Percentiles rank a stretch among this genome's conserved stretches.
Evolutionary conservation across 2,329 filamentous ascomycete genomes (phyloP).

Genomic region (Rhynchosporium agropyri): DNA sequence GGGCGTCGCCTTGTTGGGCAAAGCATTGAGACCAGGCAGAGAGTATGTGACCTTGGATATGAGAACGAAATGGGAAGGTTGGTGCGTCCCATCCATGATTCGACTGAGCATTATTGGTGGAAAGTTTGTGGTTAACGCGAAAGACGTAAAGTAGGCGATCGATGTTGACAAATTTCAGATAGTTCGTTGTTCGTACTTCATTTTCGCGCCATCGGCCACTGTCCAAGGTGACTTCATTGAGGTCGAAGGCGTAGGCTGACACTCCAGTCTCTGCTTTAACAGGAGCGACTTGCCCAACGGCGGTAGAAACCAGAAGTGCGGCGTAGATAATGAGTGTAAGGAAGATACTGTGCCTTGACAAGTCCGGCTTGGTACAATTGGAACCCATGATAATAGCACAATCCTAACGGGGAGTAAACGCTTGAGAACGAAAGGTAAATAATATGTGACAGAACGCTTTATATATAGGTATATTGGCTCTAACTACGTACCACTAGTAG

Average conservation of each 20-base stretch:
- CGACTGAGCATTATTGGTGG: not conserved
- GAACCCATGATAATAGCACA: too few relatives aligned
- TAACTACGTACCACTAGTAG: too few relatives aligned
- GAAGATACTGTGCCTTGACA: too few relatives aligned
- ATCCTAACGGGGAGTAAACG: too few relatives aligned
- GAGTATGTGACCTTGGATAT: slow-evolving; percentile 8
- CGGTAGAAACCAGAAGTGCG: too few relatives aligned
- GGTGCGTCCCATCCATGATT: slow-evolving; percentile 15
- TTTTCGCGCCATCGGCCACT: not conserved
- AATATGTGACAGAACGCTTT: too few relatives aligned
- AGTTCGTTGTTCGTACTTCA: not conserved
- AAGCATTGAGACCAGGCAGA: slow-evolving; percentile 12
- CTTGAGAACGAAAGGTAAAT: too few relatives aligned
- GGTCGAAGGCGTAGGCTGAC: not conserved
- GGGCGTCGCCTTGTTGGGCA: not conserved
- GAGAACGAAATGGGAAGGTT: slow-evolving; percentile 10
- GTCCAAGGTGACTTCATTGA: not conserved
- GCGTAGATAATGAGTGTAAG: too few relatives aligned
- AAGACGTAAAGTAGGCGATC: not conserved
- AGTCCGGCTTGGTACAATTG: too few relatives aligned
- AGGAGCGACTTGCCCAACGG: not conserved
- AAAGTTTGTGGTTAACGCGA: not conserved
- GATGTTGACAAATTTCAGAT: not conserved
- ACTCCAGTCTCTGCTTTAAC: not conserved
- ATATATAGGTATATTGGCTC: too few relatives aligned